These are phyloP conservation scores for Solanum aculeatissimum DNA, from an alignment of 305 asterid species.

Conservation along the genomic window DNA sequence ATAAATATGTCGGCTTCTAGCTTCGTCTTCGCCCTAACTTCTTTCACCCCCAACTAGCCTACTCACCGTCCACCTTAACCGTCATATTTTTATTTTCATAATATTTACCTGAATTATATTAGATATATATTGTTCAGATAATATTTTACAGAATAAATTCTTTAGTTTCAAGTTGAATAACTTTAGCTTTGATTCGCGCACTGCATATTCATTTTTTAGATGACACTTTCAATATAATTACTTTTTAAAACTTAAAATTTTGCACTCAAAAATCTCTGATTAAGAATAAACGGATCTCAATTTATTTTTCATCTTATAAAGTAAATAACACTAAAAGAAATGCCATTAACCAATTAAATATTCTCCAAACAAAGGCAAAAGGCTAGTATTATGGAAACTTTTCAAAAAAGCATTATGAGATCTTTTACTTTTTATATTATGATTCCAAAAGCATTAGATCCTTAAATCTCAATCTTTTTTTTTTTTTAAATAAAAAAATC, in stretches of 20 bases:
- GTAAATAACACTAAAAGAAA: neutral
- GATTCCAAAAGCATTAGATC: neutral
- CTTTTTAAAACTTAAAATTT: neutral
- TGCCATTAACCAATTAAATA: neutral
- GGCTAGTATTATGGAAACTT: neutral
- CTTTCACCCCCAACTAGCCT: too few relatives aligned
- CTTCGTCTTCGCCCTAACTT: too few relatives aligned
- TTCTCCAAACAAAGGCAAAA: neutral
- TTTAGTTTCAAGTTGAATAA: too few relatives aligned
- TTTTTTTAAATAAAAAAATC: neutral
- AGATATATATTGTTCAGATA: too few relatives aligned
- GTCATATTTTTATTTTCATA: too few relatives aligned
- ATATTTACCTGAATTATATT: too few relatives aligned
- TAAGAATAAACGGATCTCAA: neutral
- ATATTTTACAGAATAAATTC: too few relatives aligned
- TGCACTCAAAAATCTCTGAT: neutral
- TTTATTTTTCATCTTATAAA: neutral
- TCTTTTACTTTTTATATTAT: neutral
- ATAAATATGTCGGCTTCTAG: too few relatives aligned
- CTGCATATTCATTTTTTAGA: neutral
- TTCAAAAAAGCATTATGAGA: neutral
- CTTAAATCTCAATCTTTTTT: neutral
- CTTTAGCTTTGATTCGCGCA: neutral
- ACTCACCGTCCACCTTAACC: too few relatives aligned
- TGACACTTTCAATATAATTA: neutral